Evolutionary conservation across 1,284 basidiomycete species (phyloP), one percentile per base, ranked within the genome.

Genomic region (Sporisorium sorghi): DNA sequence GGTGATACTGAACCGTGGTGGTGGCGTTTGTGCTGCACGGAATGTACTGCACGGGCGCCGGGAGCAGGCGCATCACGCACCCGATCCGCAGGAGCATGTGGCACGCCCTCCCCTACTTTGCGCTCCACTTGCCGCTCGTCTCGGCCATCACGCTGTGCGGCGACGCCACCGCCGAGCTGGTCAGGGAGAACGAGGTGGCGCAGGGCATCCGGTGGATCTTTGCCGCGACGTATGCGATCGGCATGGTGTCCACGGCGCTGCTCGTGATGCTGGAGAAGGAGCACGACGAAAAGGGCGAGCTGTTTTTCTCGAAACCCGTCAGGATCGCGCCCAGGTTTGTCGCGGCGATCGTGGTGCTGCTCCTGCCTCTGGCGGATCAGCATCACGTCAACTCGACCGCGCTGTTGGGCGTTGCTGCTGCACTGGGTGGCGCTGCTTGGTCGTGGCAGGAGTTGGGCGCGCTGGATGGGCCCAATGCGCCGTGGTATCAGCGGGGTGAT

Each of bases 381-480:
- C 32, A 68, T 0, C 50, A 54, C 7, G 24, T 65, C 28, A 66
- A 69, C 23, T 64, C 61, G 21, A 73, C 65, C 5, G 65, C 61
- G 9, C 19, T 79, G 33, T 52, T 81, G 39, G 79, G 69, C 35
- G 57, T 74, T 5, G 59, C 77, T 1, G 70, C 79, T 2, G 63
- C 53, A 1, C 26, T 71, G 17, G 58, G 70, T 9, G 61, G 62
- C 1, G 51, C 52, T 6, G 51, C 66, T 4, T 62, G 76, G 59
- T 33, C 73, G 21, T 81, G 79, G 79, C 78, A 81, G 39, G 62
- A 66, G 44, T 8, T 79, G 15, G 66, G 61, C 2, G 52, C 69
- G 23, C 44, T 81, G n/a, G 78, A 81, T 48, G 79, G 79, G 3
- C 79, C 79, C 11, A 77, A 76, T 56, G 76, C 76, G 5, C 67